Percentiles rank a stretch among this genome's conserved stretches.
phyloP scores from a whole-genome alignment of 2,329 filamentous ascomycete species.

The Drechslera avenae region DNA sequence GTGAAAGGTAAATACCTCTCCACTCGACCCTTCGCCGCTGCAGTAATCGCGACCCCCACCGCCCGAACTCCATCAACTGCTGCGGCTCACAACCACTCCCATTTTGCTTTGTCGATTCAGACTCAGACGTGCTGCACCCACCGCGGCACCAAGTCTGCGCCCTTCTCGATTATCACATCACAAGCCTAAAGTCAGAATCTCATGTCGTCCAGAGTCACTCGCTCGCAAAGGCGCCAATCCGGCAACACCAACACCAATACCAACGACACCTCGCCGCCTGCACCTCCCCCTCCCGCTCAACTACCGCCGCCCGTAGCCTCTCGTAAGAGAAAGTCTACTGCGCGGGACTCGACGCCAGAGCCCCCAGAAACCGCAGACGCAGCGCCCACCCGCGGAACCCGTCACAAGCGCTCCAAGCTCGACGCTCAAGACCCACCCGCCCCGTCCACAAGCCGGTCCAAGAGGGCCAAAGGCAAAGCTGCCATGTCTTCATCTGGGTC shows the following conservation, averaged over 20 bases:
- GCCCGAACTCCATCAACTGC: conserved; percentile 12
- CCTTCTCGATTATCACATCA: conserved; percentile 27
- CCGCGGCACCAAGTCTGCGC: conserved; percentile 39
- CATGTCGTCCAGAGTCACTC: conserved; percentile 97
- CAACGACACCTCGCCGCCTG: conserved; percentile 40
- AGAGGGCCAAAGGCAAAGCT: conserved; percentile 65
- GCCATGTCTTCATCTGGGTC: conserved; percentile 77
- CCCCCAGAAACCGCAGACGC: conserved; percentile 49
- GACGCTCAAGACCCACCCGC: conserved; percentile 59
- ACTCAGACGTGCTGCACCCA: conserved; percentile 35
- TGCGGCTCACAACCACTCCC: conserved; percentile 20
- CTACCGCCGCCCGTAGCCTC: conserved; percentile 55
- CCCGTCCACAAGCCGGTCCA: conserved; percentile 55
- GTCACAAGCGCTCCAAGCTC: conserved; percentile 64
- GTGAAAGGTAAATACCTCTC: conserved; percentile 30
- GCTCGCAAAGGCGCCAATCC: conserved; percentile 89
- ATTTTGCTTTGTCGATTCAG: conserved; percentile 29
- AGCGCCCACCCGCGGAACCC: conserved; percentile 42
- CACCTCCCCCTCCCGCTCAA: conserved; percentile 48
- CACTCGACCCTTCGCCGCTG: conserved; percentile 23
- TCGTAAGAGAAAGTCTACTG: conserved; percentile 77
- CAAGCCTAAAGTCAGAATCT: conserved; percentile 58
- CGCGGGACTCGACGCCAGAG: conserved; percentile 50
- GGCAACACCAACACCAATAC: conserved; percentile 58
- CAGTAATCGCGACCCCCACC: conserved; percentile 7